A percentile compares a stretch with the other conserved stretches of the same genome.
Evolutionary conservation across 805 yeast genomes (phyloP).

Genomic region (Saccharomycodes ludwigii): DNA sequence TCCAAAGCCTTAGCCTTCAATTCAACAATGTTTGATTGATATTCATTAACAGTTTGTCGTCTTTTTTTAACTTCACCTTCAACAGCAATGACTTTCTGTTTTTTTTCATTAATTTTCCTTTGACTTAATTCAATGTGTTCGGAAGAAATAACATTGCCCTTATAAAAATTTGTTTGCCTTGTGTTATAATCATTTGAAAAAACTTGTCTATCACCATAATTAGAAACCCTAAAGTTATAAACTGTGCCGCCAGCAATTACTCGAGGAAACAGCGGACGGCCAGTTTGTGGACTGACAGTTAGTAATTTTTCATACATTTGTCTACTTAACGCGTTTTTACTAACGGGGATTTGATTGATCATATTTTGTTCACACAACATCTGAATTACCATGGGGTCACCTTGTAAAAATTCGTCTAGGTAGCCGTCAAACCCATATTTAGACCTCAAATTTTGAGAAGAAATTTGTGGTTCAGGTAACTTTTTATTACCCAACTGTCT

Average conservation of each 20-base stretch:
- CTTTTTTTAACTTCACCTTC: slow-evolving; percentile 9
- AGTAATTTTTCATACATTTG: slow-evolving; percentile 27
- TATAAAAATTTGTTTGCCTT: slow-evolving; percentile 14
- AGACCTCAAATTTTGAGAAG: slow-evolving; percentile 22
- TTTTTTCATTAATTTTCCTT: slow-evolving; percentile 6
- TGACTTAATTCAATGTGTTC: slow-evolving; percentile 9
- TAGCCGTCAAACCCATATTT: slow-evolving; percentile 68
- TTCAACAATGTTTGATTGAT: slow-evolving; percentile 12
- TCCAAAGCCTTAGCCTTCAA: no score
- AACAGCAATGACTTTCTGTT: no score
- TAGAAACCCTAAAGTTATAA: slow-evolving; percentile 41
- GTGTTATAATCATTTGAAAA: slow-evolving; percentile 22
- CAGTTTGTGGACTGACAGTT: slow-evolving; percentile 23
- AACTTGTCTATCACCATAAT: slow-evolving; percentile 49
- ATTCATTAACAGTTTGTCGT: slow-evolving; percentile 8
- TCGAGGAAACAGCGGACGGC: slow-evolving; percentile 36
- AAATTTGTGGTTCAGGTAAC: slow-evolving; percentile 20
- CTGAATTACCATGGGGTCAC: slow-evolving; percentile 57
- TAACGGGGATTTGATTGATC: slow-evolving; percentile 50
- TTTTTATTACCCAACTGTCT: slow-evolving; percentile 29
- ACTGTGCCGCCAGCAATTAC: slow-evolving; percentile 49
- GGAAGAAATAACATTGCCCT: slow-evolving; percentile 13
- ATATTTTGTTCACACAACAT: slow-evolving; percentile 52
- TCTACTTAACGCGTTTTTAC: slow-evolving; percentile 32
- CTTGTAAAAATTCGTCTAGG: slow-evolving; percentile 54